These are phyloP conservation scores for Colletotrichum paranaense DNA, from an alignment of 2,329 filamentous ascomycete genomes.

Conservation along the genomic window DNA sequence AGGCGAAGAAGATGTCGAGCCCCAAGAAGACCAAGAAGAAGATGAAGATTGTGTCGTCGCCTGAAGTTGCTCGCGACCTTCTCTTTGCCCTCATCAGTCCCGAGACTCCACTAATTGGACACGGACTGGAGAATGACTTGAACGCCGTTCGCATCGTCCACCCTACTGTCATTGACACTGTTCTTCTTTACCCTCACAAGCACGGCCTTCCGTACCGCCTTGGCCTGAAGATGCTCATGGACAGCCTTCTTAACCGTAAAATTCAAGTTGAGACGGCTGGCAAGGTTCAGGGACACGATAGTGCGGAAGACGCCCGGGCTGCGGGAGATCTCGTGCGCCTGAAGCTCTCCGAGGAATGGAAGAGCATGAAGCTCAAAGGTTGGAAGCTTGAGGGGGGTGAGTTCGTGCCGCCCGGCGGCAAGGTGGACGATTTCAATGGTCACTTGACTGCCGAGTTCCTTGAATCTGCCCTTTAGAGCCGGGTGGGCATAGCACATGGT, in stretches of 20 bases:
- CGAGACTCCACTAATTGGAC: constrained; percentile 86
- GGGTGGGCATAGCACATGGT: neutral
- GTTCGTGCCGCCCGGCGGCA: constrained; percentile 51
- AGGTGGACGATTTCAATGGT: constrained; percentile 35
- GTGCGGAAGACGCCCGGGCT: constrained; percentile 88
- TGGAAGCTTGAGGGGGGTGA: constrained; percentile 70
- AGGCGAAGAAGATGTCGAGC: constrained; percentile 37
- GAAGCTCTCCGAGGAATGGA: constrained; percentile 79
- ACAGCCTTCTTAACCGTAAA: constrained; percentile 74
- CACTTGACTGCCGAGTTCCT: constrained; percentile 52
- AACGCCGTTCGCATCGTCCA: constrained; percentile 88
- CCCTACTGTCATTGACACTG: constrained; percentile 85
- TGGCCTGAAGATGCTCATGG: constrained; percentile 80
- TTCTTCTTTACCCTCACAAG: constrained; percentile 84
- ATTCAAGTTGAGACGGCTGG: constrained; percentile 78
- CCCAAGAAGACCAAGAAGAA: constrained; percentile 47
- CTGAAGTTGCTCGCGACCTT: constrained; percentile 78
- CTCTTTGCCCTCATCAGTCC: constrained; percentile 82
- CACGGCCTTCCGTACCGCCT: constrained; percentile 81
- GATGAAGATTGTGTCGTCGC: constrained; percentile 81
- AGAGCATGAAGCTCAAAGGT: constrained; percentile 70
- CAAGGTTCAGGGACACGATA: constrained; percentile 80
- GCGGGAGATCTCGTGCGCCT: constrained; percentile 87
- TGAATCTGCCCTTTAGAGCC: constrained; percentile 41
- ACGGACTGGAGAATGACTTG: constrained; percentile 95